phyloP scores from a whole-genome alignment of 2,329 filamentous ascomycete genomes.

The Dothistroma septosporum region DNA sequence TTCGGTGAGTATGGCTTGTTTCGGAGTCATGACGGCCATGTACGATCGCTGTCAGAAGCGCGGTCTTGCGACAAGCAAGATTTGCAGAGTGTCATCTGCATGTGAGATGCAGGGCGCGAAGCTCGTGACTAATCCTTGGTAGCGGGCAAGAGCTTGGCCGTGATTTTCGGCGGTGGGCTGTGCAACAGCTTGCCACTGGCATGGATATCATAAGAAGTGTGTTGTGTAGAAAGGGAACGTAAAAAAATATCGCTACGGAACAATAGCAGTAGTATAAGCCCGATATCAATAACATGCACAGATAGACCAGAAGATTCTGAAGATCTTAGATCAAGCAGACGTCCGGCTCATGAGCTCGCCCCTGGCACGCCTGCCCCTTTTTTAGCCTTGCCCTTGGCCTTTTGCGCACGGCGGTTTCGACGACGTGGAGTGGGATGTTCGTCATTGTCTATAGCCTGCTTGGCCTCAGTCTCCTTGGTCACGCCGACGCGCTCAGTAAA shows the following conservation, averaged over 20 bases:
- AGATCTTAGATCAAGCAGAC: not conserved
- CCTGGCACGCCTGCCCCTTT: not conserved
- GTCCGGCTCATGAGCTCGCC: not conserved
- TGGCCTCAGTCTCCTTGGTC: not conserved
- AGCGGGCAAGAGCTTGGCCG: not conserved
- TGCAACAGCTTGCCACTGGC: not conserved
- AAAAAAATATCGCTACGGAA: no score
- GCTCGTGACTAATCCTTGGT: not conserved
- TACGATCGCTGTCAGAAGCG: not conserved
- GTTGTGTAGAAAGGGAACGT: not conserved
- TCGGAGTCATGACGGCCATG: constrained; percentile 20
- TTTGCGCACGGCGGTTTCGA: constrained; percentile 12
- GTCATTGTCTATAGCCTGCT: not conserved
- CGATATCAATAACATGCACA: no score
- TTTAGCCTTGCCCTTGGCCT: constrained; percentile 2
- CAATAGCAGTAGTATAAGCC: no score
- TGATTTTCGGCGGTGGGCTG: not conserved
- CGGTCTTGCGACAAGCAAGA: not conserved
- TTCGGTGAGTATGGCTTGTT: constrained; percentile 27
- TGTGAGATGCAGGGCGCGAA: not conserved
- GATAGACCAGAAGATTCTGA: no score
- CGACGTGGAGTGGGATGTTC: constrained; percentile 5
- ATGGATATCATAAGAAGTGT: not conserved
- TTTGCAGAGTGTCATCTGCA: not conserved
- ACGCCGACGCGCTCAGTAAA: no score